phyloP scores from a whole-genome alignment of 495 filamentous ascomycete species.

The Durotheca rogersii region DNA sequence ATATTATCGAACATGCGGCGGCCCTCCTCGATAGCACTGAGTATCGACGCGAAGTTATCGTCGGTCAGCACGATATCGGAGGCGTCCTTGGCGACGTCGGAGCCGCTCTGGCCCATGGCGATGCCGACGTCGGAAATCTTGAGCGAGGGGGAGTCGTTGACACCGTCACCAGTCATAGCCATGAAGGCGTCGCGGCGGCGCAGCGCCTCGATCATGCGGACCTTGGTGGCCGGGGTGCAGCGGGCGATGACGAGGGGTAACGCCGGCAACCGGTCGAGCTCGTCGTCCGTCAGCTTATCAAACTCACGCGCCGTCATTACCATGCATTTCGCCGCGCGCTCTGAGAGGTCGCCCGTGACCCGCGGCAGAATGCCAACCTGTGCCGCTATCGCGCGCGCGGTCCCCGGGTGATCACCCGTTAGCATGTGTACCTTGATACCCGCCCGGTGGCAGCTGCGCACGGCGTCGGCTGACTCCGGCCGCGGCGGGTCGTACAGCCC shows the following conservation, averaged over 20 bases:
- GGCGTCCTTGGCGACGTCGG: conserved; percentile 74
- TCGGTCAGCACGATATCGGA: conserved; percentile 76
- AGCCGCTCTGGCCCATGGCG: conserved; percentile 72
- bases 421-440: conserved; percentile 79
- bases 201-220: conserved; percentile 70
- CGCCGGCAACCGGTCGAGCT: conserved; percentile 61
- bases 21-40: conserved; percentile 71
- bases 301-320: conserved; percentile 67
- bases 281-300: conserved; percentile 58
- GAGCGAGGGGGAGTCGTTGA: conserved; percentile 76
- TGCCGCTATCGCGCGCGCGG: conserved; percentile 63
- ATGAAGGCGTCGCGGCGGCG: conserved; percentile 64
- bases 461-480: conserved; percentile 53
- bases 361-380: conserved; percentile 66
- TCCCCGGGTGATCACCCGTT: conserved; percentile 67
- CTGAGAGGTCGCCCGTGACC: conserved; percentile 50
- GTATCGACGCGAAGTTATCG: conserved; percentile 77
- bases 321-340: conserved; percentile 61
- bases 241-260: conserved; percentile 69
- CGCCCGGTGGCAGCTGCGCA: conserved; percentile 61
- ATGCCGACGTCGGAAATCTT: conserved; percentile 75
- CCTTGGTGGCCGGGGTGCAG: conserved; percentile 67
- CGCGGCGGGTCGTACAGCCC: conserved; percentile 62
- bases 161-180: conserved; percentile 76
- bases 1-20: conserved; percentile 75